Base-by-base conservation (phyloP, 108 stramenopile genomes). In the Cyclotella kingstonii region DNA sequence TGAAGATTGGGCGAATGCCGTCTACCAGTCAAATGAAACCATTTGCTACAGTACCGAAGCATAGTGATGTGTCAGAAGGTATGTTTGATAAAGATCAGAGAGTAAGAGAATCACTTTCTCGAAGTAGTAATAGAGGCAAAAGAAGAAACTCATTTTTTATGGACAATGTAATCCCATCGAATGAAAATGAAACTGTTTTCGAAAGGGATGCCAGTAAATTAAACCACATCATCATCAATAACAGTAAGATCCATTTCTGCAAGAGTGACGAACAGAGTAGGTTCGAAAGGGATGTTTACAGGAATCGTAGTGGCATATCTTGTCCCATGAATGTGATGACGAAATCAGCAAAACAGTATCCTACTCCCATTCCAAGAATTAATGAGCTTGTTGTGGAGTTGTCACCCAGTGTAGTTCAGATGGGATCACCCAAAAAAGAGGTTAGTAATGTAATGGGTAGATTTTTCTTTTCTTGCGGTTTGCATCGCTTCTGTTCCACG, bases 371-470 rank as follows among this genome's bases (percentile, higher is more conserved):
- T 41, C 63, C 51, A 14, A 53, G 49, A 33, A 64, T 64, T 9
- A 54, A 36, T 45, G 63, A 64, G 9, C 46, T 64, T 27, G 31
- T 53, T n/a, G 22, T 64, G 29, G 51, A 64, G 25, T 21, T 64
- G 51, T 64, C 63, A 29, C 63, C 63, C 1, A 21, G 19, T 9
- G 18, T 8, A 0, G 44, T 54, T 34, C 17, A 52, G 25, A 54
- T 31, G 42, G 30, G 36, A n/a, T n/a, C n/a, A n/a, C n/a, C n/a
- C n/a, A n/a, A n/a, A n/a, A n/a, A n/a, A n/a, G n/a, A n/a, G n/a
- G n/a, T n/a, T n/a, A 15, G 39, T 40, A 15, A 2, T 40, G 39
- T 40, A 2, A 40, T 46, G 45, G 1, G 21, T 10, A 3, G 21
- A 22, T 22, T 46, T 18, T 46, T 46, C 19, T 46, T 18, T 18